phyloP scores from a whole-genome alignment of 1,139 yeast species.

The Geotrichum aggregatum region DNA sequence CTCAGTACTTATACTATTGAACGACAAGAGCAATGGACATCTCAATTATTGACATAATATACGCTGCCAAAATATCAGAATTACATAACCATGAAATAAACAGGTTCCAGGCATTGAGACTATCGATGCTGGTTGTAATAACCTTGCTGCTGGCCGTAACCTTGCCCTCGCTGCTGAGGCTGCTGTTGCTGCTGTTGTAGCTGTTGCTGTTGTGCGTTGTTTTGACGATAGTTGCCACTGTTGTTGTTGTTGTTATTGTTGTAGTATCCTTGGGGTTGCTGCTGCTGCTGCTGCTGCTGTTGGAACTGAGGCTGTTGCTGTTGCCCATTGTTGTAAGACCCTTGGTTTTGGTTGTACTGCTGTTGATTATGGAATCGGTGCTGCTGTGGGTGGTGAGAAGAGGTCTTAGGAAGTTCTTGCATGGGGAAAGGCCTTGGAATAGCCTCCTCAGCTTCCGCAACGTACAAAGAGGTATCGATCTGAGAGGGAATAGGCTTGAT shows the following conservation, averaged over 20 bases:
- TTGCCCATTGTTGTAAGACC: constrained; percentile 27
- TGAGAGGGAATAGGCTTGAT: constrained; percentile 92
- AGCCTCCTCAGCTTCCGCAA: constrained; percentile 69
- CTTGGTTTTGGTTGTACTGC: constrained; percentile 27
- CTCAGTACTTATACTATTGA: no score
- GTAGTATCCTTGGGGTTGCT: constrained; percentile 25
- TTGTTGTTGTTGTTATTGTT: constrained; percentile 21
- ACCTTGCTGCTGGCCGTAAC: neutral
- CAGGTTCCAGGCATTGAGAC: no score
- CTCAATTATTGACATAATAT: no score
- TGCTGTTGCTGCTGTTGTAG: constrained; percentile 1
- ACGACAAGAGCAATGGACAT: no score
- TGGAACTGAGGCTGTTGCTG: constrained; percentile 30
- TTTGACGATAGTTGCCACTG: constrained; percentile 22
- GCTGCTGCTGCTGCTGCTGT: constrained; percentile 26
- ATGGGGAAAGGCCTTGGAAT: constrained; percentile 88
- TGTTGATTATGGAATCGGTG: constrained; percentile 26
- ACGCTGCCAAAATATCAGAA: no score
- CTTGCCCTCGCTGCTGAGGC: neutral
- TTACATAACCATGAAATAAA: no score
- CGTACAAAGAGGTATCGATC: constrained; percentile 84
- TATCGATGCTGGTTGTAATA: constrained; percentile 9
- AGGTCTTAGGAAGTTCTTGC: constrained; percentile 53
- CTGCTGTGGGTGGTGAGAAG: constrained; percentile 27
- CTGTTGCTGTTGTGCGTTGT: neutral